Base-by-base conservation (phyloP, 768 basidiomycete species). In the Tubosaeta sp. region DNA sequence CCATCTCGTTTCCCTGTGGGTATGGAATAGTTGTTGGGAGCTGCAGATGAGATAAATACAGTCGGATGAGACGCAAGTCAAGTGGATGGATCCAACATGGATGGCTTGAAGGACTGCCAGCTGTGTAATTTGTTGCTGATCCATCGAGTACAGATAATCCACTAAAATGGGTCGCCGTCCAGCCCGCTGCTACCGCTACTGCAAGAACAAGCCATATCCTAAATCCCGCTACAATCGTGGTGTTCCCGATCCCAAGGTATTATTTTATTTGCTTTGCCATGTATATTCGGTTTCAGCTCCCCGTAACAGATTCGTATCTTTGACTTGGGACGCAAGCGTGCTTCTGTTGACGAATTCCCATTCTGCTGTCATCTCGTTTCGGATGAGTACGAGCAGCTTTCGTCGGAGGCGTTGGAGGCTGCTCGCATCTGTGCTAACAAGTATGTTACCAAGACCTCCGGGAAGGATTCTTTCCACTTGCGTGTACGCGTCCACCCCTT, bases 361-460 rank as follows among this genome's bases (percentile, higher is more conserved):
- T 97, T 90, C 84, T 93, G 91, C 71, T 86, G 82, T 70, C 94
- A 96, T 70, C 81, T 98, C 49, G 95, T 98, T 52, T 98, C 94
- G 46, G 93, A 97, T 64, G 95, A 97, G 74, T 96, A 95, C 70
- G 94, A 99, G 70, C 94, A 99, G 67, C 79, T 97, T 39, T 94
- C 91, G 13, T 87, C 84, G 32, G 94, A 98, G 71, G 94, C 94
- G 14, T 86, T 97, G 46, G 95, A 99, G 75, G 94, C 95, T 16
- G 94, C 94, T 47, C 94, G 94, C 73, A 99, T 99, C 57, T 97
- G 95, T 69, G 93, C 93, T 71, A 98, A 98, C 90, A 98, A 98
- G 75, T 97, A 97, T 71, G 87, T 97, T 57, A 95, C 93, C 65
- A 97, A 99, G 84, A 92, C 90, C 4, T 84, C 88, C 27, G 95